A percentile compares a stretch with the other conserved stretches of the same genome.
Conservation (phyloP, 495 filamentous ascomycete species). For the Podospora fimiseda region DNA sequence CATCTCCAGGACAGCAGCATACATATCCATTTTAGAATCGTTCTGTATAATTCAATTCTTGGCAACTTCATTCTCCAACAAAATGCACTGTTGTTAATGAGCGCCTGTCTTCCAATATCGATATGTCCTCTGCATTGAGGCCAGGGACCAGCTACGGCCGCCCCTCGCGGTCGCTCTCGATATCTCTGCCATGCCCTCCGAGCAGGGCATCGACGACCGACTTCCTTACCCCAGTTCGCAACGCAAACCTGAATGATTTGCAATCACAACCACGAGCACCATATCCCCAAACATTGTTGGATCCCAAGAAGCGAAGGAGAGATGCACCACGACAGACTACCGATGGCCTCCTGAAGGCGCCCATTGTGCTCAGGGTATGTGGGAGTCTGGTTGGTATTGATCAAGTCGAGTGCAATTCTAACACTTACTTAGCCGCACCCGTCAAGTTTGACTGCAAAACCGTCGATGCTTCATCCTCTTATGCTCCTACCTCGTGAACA, state of each 20-base stretch:
- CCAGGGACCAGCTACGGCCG: slow-evolving; percentile 30
- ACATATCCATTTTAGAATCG: background rate
- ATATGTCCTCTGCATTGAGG: slow-evolving; percentile 31
- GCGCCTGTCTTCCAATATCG: slow-evolving; percentile 18
- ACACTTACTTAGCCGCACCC: slow-evolving; percentile 48
- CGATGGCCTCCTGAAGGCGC: slow-evolving; percentile 43
- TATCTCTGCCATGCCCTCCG: background rate
- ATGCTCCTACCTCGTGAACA: slow-evolving; percentile 55
- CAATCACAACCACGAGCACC: slow-evolving; percentile 5
- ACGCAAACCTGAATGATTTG: slow-evolving; percentile 4
- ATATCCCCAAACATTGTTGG: background rate
- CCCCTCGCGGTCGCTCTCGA: slow-evolving; percentile 19
- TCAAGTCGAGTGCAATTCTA: slow-evolving; percentile 5
- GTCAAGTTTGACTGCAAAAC: slow-evolving; percentile 49
- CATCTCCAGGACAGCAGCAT: background rate
- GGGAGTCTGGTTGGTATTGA: background rate
- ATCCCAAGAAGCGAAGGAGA: slow-evolving; percentile 26
- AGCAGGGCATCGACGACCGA: slow-evolving; percentile 5
- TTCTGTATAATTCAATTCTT: background rate
- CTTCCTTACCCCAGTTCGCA: slow-evolving; percentile 4
- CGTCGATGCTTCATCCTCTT: slow-evolving; percentile 54
- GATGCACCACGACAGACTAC: slow-evolving; percentile 24
- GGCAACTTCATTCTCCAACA: background rate
- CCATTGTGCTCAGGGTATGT: slow-evolving; percentile 43
- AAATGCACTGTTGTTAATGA: slow-evolving; percentile 10